These are phyloP conservation scores for Malassezia cuniculi DNA, from an alignment of 1,284 basidiomycete species.

Conservation along the genomic window DNA sequence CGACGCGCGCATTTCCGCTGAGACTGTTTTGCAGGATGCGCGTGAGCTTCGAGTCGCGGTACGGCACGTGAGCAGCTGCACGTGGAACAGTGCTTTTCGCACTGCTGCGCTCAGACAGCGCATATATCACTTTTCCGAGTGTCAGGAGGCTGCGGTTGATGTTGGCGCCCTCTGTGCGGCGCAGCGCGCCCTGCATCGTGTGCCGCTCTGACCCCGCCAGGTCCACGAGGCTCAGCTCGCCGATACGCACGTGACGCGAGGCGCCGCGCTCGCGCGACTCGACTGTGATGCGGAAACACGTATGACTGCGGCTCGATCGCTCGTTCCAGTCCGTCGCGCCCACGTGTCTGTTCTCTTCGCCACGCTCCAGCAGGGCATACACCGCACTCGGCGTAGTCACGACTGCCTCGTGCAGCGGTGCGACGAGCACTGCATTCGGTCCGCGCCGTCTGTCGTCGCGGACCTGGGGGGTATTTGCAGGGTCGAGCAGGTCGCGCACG, in stretches of 20 bases:
- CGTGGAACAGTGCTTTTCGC: not conserved
- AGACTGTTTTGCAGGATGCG: slow-evolving; percentile 87
- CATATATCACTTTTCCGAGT: slow-evolving; percentile 42
- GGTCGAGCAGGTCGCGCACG: slow-evolving; percentile 72
- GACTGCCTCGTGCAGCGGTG: slow-evolving; percentile 73
- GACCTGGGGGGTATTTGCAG: slow-evolving; percentile 50
- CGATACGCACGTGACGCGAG: slow-evolving; percentile 15
- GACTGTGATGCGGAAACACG: slow-evolving; percentile 52
- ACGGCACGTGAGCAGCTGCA: slow-evolving; percentile 60
- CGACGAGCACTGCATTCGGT: slow-evolving; percentile 48
- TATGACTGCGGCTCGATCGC: slow-evolving; percentile 78
- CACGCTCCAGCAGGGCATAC: slow-evolving; percentile 65
- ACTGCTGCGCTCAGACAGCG: slow-evolving; percentile 25
- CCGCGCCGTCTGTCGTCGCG: slow-evolving; percentile 24
- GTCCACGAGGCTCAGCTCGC: slow-evolving; percentile 67
- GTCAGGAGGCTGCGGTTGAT: slow-evolving; percentile 51
- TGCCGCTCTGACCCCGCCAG: slow-evolving; percentile 90
- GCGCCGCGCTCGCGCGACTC: slow-evolving; percentile 20
- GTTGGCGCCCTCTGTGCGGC: slow-evolving; percentile 46
- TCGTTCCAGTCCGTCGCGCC: slow-evolving; percentile 97
- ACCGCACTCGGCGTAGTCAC: slow-evolving; percentile 79
- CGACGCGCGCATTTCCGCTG: slow-evolving; percentile 84
- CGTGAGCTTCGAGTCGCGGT: slow-evolving; percentile 84
- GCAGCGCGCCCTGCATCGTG: slow-evolving; percentile 44
- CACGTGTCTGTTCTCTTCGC: slow-evolving; percentile 74